Evolutionary conservation across 345 rosid genomes (phyloP).

Genomic region (Moringa oleifera): DNA sequence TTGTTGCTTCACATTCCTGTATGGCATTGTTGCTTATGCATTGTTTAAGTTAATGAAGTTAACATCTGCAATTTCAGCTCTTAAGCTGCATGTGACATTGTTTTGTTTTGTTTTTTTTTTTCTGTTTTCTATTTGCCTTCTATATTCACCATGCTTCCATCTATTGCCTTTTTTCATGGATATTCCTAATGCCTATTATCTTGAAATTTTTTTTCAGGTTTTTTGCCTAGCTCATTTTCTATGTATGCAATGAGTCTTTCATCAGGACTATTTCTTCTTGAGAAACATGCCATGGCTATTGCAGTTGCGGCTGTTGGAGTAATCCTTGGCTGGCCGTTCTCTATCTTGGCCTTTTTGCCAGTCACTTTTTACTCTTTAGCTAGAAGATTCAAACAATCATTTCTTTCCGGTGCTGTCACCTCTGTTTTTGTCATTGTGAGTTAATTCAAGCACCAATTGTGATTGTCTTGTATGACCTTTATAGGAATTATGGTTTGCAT

Average conservation of each 20-base stretch:
- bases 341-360: conserved; percentile 87
- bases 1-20: not conserved
- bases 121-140: not conserved
- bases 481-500: conserved; percentile 4
- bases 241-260: conserved; percentile 96
- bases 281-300: conserved; percentile 65
- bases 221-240: conserved; percentile 96
- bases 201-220: conserved; percentile 43
- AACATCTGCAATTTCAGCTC: not conserved
- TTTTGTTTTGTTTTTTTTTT: not conserved
- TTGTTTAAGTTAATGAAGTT: conserved; percentile 2
- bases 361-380: conserved; percentile 55
- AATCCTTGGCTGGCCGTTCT: conserved; percentile 98
- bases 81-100: not conserved
- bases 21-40: not conserved
- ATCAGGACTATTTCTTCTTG: conserved; percentile 85
- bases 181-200: conserved; percentile 2
- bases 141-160: no score
- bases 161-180: not conserved
- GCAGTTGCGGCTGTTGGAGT: conserved; percentile 74
- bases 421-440: conserved; percentile 67
- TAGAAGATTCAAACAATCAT: conserved; percentile 62
- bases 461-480: not conserved
- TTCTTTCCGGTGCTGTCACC: conserved; percentile 63
- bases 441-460: conserved; percentile 9